Percentiles rank a stretch among this genome's conserved stretches.
Evolutionary conservation across 2,329 filamentous ascomycete species (phyloP).

Genomic region (Mollisiaceae sp.): DNA sequence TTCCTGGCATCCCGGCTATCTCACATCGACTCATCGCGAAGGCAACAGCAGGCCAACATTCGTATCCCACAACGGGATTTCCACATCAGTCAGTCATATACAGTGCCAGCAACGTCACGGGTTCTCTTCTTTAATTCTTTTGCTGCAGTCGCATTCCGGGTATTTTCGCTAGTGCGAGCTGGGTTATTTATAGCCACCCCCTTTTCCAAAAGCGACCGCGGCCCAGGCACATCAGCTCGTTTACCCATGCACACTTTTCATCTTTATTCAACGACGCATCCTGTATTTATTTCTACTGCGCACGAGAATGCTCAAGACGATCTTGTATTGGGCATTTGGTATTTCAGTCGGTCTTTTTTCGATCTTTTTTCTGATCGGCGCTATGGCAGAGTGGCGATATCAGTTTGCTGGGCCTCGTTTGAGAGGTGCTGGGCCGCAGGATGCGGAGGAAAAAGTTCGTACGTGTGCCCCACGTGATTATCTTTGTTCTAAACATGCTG

Average conservation of each 20-base stretch:
- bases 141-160: not conserved
- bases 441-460: slow-evolving; percentile 28
- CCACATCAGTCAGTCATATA: not conserved
- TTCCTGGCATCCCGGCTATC: not conserved
- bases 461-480: slow-evolving; percentile 13
- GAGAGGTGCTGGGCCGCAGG: slow-evolving; percentile 18
- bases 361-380: slow-evolving; percentile 9
- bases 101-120: no score
- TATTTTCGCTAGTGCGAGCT: slow-evolving; percentile 9
- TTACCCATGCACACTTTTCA: not conserved
- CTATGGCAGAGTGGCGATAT: slow-evolving; percentile 11
- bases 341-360: slow-evolving; percentile 9
- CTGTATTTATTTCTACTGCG: not conserved
- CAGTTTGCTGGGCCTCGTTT: slow-evolving; percentile 10
- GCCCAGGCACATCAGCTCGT: not conserved
- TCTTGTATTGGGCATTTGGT: slow-evolving; percentile 7
- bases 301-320: not conserved
- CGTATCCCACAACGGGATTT: not conserved
- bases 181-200: slow-evolving; percentile 16
- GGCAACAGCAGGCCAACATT: slow-evolving; percentile 1
- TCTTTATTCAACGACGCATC: slow-evolving; percentile 10
- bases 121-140: no score
- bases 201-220: not conserved
- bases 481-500: slow-evolving; percentile 1
- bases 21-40: slow-evolving; percentile 9